Evolutionary conservation across 768 basidiomycete species (phyloP).

Genomic region (Pleurotus djamor): DNA sequence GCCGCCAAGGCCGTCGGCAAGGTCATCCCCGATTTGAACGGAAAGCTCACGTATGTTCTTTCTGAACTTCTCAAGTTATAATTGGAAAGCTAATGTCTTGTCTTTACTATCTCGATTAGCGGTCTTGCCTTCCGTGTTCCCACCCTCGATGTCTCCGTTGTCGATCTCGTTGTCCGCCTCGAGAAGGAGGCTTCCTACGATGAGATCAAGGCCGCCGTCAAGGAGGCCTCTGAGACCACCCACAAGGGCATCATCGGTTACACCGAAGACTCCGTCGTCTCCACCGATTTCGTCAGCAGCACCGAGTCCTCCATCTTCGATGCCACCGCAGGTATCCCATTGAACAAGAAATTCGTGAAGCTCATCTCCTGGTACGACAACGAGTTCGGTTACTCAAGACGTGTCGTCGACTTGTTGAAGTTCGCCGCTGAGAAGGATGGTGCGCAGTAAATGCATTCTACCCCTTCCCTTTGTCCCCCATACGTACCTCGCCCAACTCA

Average conservation of each 20-base stretch:
- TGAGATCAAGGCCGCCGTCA: constrained; percentile 84
- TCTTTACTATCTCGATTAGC: constrained; percentile 29
- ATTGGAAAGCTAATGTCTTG: constrained; percentile 8
- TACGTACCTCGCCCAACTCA: background rate
- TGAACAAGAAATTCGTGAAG: constrained; percentile 95
- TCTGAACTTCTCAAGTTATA: background rate
- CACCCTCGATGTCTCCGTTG: constrained; percentile 94
- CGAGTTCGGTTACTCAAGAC: constrained; percentile 92
- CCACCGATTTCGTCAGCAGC: constrained; percentile 88
- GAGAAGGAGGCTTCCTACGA: constrained; percentile 87
- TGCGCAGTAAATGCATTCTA: constrained; percentile 9
- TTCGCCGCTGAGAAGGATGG: constrained; percentile 78
- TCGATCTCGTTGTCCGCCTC: constrained; percentile 92
- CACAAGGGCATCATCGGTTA: constrained; percentile 81
- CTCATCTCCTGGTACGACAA: constrained; percentile 96
- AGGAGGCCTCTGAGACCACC: constrained; percentile 69
- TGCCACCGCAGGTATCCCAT: constrained; percentile 87
- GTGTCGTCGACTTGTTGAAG: constrained; percentile 87
- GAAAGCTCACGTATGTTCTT: constrained; percentile 86
- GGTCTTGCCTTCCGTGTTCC: constrained; percentile 98
- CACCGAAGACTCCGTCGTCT: constrained; percentile 93
- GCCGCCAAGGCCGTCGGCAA: constrained; percentile 99
- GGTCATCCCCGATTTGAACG: constrained; percentile 94
- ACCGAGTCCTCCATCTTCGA: constrained; percentile 89
- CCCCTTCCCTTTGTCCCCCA: background rate